Percentiles rank a stretch among this genome's conserved stretches.
Evolutionary conservation across 768 basidiomycete genomes (phyloP).

Genomic region (Lepiota subincarnata): DNA sequence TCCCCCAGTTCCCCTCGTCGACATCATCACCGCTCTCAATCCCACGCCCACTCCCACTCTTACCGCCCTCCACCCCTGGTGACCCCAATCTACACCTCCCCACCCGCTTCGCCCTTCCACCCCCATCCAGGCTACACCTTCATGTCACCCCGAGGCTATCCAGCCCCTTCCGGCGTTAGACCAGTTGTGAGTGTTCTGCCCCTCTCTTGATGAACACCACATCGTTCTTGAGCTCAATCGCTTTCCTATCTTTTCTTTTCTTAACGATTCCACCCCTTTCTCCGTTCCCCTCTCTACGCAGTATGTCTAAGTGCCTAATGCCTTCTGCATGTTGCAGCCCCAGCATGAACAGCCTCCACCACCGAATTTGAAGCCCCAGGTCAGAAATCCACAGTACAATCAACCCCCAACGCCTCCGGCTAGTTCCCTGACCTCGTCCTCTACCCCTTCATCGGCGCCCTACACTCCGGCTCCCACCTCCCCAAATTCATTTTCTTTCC

Average conservation of each 20-base stretch:
- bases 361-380: not conserved
- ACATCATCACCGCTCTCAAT: conserved; percentile 5
- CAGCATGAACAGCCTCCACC: conserved; percentile 3
- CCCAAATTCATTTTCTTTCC: conserved; percentile 3
- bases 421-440: conserved; percentile 2
- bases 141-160: conserved; percentile 21
- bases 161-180: conserved; percentile 13
- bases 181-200: conserved; percentile 20
- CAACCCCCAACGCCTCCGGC: conserved; percentile 10
- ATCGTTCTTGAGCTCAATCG: not conserved
- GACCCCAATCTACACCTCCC: conserved; percentile 14
- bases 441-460: conserved; percentile 7
- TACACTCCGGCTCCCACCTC: conserved; percentile 1
- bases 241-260: not conserved
- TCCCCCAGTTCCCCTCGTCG: not conserved
- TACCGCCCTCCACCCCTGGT: conserved; percentile 8
- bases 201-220: conserved; percentile 4
- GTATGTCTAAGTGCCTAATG: conserved; percentile 6
- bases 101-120: conserved; percentile 18
- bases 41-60: conserved; percentile 7
- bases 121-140: conserved; percentile 21
- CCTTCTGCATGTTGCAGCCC: conserved; percentile 3
- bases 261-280: conserved; percentile 3
- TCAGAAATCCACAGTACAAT: too few relatives aligned
- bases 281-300: not conserved